Evolutionary conservation across 179 eudicot species (phyloP).

Genomic region (Camellia oleifera): DNA sequence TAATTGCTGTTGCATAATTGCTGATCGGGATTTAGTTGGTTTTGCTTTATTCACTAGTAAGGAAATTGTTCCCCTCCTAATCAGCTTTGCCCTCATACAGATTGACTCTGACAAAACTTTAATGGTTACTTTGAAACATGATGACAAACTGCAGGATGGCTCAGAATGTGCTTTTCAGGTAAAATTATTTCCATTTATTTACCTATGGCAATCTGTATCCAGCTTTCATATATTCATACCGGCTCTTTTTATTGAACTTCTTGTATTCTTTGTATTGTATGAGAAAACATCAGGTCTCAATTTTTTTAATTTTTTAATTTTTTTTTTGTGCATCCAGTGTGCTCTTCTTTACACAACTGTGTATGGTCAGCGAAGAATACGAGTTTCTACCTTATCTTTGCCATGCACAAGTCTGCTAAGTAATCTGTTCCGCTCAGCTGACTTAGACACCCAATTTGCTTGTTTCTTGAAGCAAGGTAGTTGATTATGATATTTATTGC

Average conservation of each 20-base stretch:
- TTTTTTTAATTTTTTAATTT: background rate
- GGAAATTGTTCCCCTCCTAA: constrained; percentile 13
- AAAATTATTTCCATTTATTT: background rate
- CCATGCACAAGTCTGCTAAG: constrained; percentile 75
- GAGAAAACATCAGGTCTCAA: background rate
- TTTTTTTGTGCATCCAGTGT: constrained; percentile 43
- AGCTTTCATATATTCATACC: background rate
- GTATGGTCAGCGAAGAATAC: constrained; percentile 86
- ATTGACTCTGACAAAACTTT: constrained; percentile 91
- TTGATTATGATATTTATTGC: too few relatives aligned
- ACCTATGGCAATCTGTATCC: background rate
- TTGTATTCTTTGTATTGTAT: background rate
- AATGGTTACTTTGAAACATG: constrained; percentile 82
- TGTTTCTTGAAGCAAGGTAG: constrained; percentile 91
- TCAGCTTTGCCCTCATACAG: constrained; percentile 37
- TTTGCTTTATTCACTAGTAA: background rate
- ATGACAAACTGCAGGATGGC: constrained; percentile 83
- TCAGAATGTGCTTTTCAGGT: constrained; percentile 93
- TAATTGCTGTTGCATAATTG: background rate
- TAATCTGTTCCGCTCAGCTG: constrained; percentile 80
- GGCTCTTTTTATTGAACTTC: background rate
- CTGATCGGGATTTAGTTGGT: background rate
- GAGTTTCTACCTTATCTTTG: constrained; percentile 80
- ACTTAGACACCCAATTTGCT: constrained; percentile 82
- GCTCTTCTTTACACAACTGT: constrained; percentile 93